phyloP scores from a whole-genome alignment of 345 rosid genomes.

The Carallia brachiata region DNA sequence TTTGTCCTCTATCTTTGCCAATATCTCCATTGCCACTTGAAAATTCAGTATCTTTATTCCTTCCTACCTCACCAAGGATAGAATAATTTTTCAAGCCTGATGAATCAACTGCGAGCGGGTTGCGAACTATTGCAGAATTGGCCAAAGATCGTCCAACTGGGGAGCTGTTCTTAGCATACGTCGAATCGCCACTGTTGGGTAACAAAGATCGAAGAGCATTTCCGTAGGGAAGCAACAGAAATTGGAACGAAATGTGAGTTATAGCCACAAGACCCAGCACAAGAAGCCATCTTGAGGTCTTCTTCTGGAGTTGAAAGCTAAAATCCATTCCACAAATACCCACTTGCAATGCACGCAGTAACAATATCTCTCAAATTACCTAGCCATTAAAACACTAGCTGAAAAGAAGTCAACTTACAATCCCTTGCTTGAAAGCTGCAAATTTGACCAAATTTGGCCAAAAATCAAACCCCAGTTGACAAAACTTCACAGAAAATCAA shows the following conservation, averaged over 20 bases:
- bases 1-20: too few relatives aligned
- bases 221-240: conserved; percentile 62
- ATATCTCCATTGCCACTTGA: conserved; percentile 14
- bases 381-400: too few relatives aligned
- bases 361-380: too few relatives aligned
- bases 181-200: conserved; percentile 23
- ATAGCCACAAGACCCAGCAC: conserved; percentile 48
- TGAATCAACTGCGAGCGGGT: conserved; percentile 54
- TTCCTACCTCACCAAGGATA: conserved; percentile 19
- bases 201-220: conserved; percentile 58
- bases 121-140: conserved; percentile 44
- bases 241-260: conserved; percentile 61
- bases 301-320: conserved; percentile 34
- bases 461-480: too few relatives aligned
- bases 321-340: conserved; percentile 41
- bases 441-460: too few relatives aligned
- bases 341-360: conserved; percentile 12
- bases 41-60: conserved; percentile 18
- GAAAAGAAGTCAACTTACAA: too few relatives aligned
- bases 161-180: conserved; percentile 21
- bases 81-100: conserved; percentile 34
- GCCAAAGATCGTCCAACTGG: conserved; percentile 27
- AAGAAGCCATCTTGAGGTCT: conserved; percentile 55
- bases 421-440: too few relatives aligned
- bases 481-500: too few relatives aligned